Base-by-base conservation (phyloP, 139 green algal species). In the Trebouxia sp. region DNA sequence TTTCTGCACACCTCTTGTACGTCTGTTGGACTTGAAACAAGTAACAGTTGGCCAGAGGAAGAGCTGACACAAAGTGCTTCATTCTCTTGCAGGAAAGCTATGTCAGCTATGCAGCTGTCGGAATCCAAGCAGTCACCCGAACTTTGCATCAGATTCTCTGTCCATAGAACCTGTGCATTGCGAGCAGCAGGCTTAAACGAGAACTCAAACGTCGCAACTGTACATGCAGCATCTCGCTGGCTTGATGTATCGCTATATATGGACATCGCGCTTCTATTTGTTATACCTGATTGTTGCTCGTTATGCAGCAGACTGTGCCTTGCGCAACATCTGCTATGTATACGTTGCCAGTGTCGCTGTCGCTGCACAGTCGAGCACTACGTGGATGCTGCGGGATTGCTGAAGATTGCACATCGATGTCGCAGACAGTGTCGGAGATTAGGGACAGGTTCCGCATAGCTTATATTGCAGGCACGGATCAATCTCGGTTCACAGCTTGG, bases 241-340 rank as follows among this genome's bases (percentile, higher is more conserved):
- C n/a, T n/a, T n/a, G n/a, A n/a, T n/a, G n/a, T n/a, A n/a, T n/a
- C n/a, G n/a, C n/a, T n/a, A n/a, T n/a, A n/a, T n/a, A n/a, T n/a
- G n/a, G n/a, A n/a, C n/a, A n/a, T n/a, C n/a, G n/a, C n/a, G n/a
- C n/a, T n/a, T n/a, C n/a, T n/a, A n/a, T n/a, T n/a, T n/a, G n/a
- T n/a, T n/a, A n/a, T n/a, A n/a, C 62, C 32, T 72, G 62, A 43
- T 24, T 72, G 35, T 26, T 42, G 32, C 62, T 43, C 20, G 62
- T n/a, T 26, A 72, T 32, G 35, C 62, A 72, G 37, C 12, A 72
- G 20, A 72, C 62, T 14, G 8, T 72, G 17, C 62, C 35, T 4
- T 72, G 62, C 62, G 62, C 43, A 45, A 72, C 62, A 35, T 72
- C 62, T 72, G 62, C 62, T 30, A 24, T 35, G 28, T 72, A 72